Evolutionary conservation across 805 yeast genomes (phyloP).

Genomic region (Sugiyamaella mastotermitis): DNA sequence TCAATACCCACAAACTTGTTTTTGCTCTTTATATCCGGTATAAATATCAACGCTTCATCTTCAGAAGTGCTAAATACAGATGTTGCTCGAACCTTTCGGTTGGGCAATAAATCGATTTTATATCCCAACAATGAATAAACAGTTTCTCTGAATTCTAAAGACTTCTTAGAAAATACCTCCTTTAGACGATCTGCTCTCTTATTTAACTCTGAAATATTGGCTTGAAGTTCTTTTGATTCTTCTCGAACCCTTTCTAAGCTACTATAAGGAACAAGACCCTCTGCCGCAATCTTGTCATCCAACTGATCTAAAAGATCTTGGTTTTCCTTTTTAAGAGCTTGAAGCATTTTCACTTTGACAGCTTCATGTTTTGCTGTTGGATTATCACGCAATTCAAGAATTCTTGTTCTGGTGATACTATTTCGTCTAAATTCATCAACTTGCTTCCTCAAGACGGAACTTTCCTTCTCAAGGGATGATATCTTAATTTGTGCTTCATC

Average conservation of each 20-base stretch:
- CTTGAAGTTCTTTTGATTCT: conserved; percentile 41
- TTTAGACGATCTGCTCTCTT: conserved; percentile 30
- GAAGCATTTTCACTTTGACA: conserved; percentile 48
- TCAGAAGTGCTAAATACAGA: conserved; percentile 38
- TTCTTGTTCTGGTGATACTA: conserved; percentile 27
- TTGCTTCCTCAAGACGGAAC: conserved; percentile 21
- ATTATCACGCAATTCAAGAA: conserved; percentile 59
- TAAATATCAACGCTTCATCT: conserved; percentile 44
- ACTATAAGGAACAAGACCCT: conserved; percentile 47
- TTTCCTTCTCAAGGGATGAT: conserved; percentile 14
- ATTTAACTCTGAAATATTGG: conserved; percentile 17
- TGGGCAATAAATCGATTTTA: conserved; percentile 57
- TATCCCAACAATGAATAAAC: conserved; percentile 68
- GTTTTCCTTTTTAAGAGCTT: conserved; percentile 53
- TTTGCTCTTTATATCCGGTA: conserved; percentile 45
- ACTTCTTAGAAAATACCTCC: conserved; percentile 56
- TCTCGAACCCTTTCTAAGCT: conserved; percentile 56
- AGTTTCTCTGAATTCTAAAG: conserved; percentile 64
- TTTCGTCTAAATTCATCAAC: conserved; percentile 16
- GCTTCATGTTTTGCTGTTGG: conserved; percentile 59
- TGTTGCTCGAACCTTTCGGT: conserved; percentile 50
- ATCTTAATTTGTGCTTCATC: conserved; percentile 14
- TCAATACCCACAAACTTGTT: conserved; percentile 41
- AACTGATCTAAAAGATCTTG: conserved; percentile 37
- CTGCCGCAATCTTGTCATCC: conserved; percentile 3